Percentiles rank a stretch among this genome's conserved stretches.
Conservation (phyloP, 768 basidiomycete species). For the Xerocomellus chrysenteron region DNA sequence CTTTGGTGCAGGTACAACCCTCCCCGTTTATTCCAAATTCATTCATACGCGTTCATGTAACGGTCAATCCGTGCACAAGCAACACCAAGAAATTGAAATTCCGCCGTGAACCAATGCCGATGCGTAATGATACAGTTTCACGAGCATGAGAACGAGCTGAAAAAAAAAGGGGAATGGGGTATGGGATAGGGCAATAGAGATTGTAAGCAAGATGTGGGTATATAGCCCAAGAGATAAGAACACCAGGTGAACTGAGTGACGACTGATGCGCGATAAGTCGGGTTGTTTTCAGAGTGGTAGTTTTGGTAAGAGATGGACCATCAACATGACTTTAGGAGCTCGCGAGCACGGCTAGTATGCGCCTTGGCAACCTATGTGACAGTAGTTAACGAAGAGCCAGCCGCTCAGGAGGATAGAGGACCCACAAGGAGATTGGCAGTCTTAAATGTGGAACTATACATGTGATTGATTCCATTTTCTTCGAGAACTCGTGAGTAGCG, state of each 20-base stretch:
- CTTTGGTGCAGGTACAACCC: neutral
- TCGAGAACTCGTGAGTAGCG: slow-evolving; percentile 73
- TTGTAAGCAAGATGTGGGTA: slow-evolving; percentile 15
- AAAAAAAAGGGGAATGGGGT: neutral
- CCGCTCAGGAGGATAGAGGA: slow-evolving; percentile 15
- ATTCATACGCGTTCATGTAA: neutral
- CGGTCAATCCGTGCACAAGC: neutral
- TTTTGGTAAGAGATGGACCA: neutral
- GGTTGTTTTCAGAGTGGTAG: neutral
- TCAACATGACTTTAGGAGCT: slow-evolving; percentile 59
- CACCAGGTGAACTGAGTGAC: neutral
- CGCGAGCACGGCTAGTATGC: slow-evolving; percentile 55
- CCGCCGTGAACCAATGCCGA: slow-evolving; percentile 3
- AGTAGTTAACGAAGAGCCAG: neutral
- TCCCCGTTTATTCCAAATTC: neutral
- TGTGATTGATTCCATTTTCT: slow-evolving; percentile 73
- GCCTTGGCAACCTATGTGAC: slow-evolving; percentile 51
- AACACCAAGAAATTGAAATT: slow-evolving; percentile 12
- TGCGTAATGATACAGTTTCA: neutral
- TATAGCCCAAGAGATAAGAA: slow-evolving; percentile 14
- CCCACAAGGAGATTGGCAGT: slow-evolving; percentile 74
- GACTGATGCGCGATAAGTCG: neutral
- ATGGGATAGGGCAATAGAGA: neutral
- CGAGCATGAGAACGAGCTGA: neutral
- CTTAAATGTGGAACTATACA: slow-evolving; percentile 84